A percentile compares a stretch with the other conserved stretches of the same genome.
Conservation (phyloP, 2,329 filamentous ascomycete genomes). For the Trichoderma sp. region DNA sequence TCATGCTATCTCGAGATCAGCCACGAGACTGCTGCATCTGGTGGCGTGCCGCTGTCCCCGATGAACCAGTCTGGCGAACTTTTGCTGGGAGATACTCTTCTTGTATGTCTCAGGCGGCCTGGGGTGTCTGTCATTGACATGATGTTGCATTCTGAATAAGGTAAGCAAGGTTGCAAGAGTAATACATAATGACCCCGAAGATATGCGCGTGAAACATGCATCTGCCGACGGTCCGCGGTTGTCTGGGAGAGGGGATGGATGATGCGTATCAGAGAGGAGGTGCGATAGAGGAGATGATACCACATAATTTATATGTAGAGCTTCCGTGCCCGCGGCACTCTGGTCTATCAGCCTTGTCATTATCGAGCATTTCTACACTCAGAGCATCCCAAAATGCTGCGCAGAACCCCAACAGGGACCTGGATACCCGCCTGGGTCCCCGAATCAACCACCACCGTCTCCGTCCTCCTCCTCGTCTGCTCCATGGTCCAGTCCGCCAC, state of each 20-base stretch:
- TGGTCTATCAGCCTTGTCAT: no score
- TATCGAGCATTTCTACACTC: not conserved
- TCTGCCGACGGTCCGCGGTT: slow-evolving; percentile 1
- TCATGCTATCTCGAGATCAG: slow-evolving; percentile 15
- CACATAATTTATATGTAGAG: not conserved
- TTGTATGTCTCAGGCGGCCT: not conserved
- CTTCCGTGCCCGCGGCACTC: no score
- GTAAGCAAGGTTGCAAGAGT: not conserved
- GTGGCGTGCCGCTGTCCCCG: slow-evolving; percentile 10
- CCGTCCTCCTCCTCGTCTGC: slow-evolving; percentile 47
- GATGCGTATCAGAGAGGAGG: not conserved
- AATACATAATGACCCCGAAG: no score
- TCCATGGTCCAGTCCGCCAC: slow-evolving; percentile 47
- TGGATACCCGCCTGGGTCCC: slow-evolving; percentile 53
- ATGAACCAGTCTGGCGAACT: slow-evolving; percentile 21
- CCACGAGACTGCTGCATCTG: not conserved
- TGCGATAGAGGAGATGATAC: not conserved
- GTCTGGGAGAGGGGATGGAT: not conserved
- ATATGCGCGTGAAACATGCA: not conserved
- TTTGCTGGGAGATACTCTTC: slow-evolving; percentile 9
- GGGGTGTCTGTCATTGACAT: not conserved
- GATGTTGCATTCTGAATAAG: slow-evolving; percentile 6
- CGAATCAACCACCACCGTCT: slow-evolving; percentile 45
- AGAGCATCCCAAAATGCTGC: slow-evolving; percentile 25
- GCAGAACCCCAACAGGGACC: slow-evolving; percentile 42